Base-by-base conservation (phyloP, 805 yeast species). In the Priceomyces haplophilus region DNA sequence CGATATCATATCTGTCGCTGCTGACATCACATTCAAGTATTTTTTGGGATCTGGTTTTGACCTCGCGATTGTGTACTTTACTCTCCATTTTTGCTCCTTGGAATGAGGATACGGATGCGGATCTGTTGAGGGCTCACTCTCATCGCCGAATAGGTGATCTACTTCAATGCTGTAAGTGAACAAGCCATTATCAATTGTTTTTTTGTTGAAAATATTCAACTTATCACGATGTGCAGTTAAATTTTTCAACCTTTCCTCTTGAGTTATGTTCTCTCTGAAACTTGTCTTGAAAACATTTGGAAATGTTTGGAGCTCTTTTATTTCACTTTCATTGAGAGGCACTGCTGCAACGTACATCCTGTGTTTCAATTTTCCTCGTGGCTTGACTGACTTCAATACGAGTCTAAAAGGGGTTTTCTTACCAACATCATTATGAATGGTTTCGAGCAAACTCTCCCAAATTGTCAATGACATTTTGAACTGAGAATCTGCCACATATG, bases 401-500 rank as follows among this genome's bases (percentile, higher is more conserved):
- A 67, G 48, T 34, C 73, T 50, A 42, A 63, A 65, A 16, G 69
- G 53, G 3, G 45, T 51, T 19, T 47, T 43, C 16, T 47, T 47
- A 6, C 24, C 24, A 17, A 67, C 44, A 45, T 69, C 73, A 31
- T 53, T 20, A 18, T 55, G 48, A 12, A 66, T 56, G 2, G 41
- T 44, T 23, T 62, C 55, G 43, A 70, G 46, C 30, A 70, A 40
- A 18, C 52, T 55, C 37, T 64, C 58, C 65, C 85, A 69, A 2
- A 87, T 57, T 8, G 68, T 58, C 46, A 85, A 52, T 5, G 89
- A 81, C 15, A 76, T 56, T 48, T 72, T 76, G 59, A 88, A 85
- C 58, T 88, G 96, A 12, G 62, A 59, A 18, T 83, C 80, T 0
- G 91, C 96, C 38, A 85, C 71, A 39, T 55, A 52, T 1, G 76